A percentile compares a stretch with the other conserved stretches of the same genome.
Evolutionary conservation across 306 rosid genomes (phyloP).

Genomic region (Cucurbita maxima): DNA sequence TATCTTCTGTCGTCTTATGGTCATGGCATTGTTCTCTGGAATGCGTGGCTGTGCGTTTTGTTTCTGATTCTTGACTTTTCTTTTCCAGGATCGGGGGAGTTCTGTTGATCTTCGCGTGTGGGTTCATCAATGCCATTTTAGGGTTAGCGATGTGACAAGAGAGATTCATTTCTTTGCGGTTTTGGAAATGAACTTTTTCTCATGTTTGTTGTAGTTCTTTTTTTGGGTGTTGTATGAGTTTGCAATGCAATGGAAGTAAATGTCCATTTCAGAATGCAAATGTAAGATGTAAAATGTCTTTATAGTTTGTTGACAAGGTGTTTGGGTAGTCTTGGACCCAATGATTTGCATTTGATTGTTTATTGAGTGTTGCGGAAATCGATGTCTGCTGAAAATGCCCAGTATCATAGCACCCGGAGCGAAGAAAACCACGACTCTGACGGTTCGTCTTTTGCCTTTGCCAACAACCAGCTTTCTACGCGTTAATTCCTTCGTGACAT

Average conservation of each 20-base stretch:
- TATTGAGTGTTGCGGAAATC: conserved; percentile 9
- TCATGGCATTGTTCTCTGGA: not conserved
- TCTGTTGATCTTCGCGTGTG: not conserved
- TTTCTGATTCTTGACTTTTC: not conserved
- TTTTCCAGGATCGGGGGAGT: not conserved
- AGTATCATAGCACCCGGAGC: conserved; percentile 42
- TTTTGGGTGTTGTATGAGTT: not conserved
- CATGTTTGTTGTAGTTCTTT: not conserved
- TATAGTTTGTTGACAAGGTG: not conserved
- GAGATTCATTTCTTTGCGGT: not conserved
- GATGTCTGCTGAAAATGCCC: conserved; percentile 37
- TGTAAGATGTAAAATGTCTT: not conserved
- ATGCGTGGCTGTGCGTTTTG: not conserved
- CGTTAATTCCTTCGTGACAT: not conserved
- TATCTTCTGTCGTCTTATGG: not conserved
- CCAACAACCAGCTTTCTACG: not conserved
- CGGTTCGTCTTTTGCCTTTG: conserved; percentile 19
- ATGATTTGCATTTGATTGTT: not conserved
- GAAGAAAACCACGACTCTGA: conserved; percentile 42
- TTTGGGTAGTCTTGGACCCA: not conserved
- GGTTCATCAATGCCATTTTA: not conserved
- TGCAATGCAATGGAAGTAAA: not conserved
- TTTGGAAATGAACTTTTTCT: not conserved
- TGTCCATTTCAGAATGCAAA: not conserved
- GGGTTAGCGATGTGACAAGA: not conserved